Evolutionary conservation across 345 rosid species (phyloP), one percentile per base, ranked within the genome.

Genomic region (Pistacia vera): DNA sequence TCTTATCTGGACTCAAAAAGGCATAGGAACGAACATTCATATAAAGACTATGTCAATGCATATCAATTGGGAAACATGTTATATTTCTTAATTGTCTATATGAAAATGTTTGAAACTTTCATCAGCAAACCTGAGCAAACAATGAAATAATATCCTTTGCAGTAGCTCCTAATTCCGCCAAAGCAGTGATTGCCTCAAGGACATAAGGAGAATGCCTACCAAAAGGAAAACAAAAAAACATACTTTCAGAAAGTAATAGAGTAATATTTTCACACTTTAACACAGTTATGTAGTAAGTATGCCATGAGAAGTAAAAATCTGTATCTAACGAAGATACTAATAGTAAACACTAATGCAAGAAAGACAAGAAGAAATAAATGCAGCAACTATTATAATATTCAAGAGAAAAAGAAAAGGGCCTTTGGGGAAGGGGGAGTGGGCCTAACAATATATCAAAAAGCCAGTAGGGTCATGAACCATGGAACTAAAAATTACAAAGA

Each of bases 101-200:
- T 11, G 28, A 68, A 71, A 5, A 74, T 56, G 44, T 56, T 60
- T 54, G 55, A 63, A 8, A 20, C 51, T 52, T 48, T 56, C 60
- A 71, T 68, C 70, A 74, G 69, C 85, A 77, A 65, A 96, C 99
- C 99, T 93, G 99, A 71, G 92, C 83, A 87, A 89, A 81, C 75
- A 85, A 72, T 56, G 97, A 92, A 79, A 88, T 82, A 61, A 96
- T 88, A 76, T 96, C 98, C 87, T 96, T 96, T 66, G 98, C 86
- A 74, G 87, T 46, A 80, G 87, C 97, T 83, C 97, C 98, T 66
- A 93, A 82, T 84, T 93, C 99, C 59, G 99, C 94, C 78, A 96
- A 88, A 81, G 97, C 99, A 83, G 77, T 81, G 73, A 96, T 81
- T 44, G 97, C 99, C 85, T 93, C 94, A 33, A 96, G 81, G 57